Evolutionary conservation across 257 asterid species (phyloP), one percentile per base, ranked within the genome.

Genomic region (Euphrasia confusa): DNA sequence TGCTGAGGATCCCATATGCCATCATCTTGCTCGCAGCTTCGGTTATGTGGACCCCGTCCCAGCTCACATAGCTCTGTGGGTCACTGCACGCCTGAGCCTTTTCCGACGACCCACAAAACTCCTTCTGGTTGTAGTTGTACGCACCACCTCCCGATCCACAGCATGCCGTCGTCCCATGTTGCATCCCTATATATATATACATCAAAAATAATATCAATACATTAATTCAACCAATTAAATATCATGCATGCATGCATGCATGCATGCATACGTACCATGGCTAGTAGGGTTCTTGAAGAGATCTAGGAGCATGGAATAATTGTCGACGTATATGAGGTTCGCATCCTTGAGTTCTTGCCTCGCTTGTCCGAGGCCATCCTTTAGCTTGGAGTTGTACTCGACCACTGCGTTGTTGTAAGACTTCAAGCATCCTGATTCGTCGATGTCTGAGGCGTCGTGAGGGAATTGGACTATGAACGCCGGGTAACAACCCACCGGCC

Each of bases 401-500:
- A 2, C 37, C 3, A 32, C 62, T 2, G 62, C 62, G 15, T 58
- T 58, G 62, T 58, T 58, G 62, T 58, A 58, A n/a, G 62, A 58
- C 0, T 4, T 15, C 62, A 58, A 13, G 62, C 62, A 58, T 30
- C 62, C 62, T 0, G 45, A 58, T 10, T 44, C 10, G 27, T 58
- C 62, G 26, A 12, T 2, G 7, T 58, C 62, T 3, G 62, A 58
- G 62, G 11, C 18, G 3, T 33, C 27, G 26, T 58, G 62, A n/a
- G 62, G 45, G 13, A 30, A 33, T 58, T 58, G 62, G 27, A 32
- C 62, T 2, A 58, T 27, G 11, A 32, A 58, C 10, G 62, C 45
- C 5, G 62, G 62, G 62, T 58, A 58, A 58, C 62, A 58, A 1
- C 62, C 62, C 44, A 58, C 62, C 62, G 62, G 62, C 7, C 27